Evolutionary conservation across 2,329 filamentous ascomycete genomes (phyloP), one percentile per base, ranked within the genome.

Genomic region (Zasmidium angulare): DNA sequence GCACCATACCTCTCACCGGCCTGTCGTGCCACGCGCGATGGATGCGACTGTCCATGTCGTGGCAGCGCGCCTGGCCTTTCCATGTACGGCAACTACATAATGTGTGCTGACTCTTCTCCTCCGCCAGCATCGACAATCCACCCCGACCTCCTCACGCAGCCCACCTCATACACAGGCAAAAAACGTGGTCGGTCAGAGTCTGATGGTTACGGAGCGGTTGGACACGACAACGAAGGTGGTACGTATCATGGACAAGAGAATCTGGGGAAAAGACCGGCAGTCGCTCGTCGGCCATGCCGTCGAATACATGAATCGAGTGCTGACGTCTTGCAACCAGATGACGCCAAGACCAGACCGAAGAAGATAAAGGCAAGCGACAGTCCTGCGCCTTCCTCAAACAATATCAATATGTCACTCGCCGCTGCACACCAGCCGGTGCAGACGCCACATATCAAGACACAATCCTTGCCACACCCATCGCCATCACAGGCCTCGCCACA

Each of bases 131-230:
- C 75, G 63, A 75, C 72, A 63, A 75, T 77, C 70, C 83, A 85
- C 78, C 70, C 71, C 47, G 71, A 71, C 58, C 65, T 70, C 24
- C 68, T 73, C 43, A 66, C 71, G 77, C 76, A 79, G 77, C 74
- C 79, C 76, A 81, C 79, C 73, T 77, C 87, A 66, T 87, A 90
- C 75, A 17, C 36, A 14, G 89, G 89, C 68, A 79, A 88, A 69
- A 96, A 96, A 81, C 85, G 91, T 76, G 89, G 86, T 81, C 87
- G 89, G 66, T 93, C 91, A 7, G 36, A 43, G 66, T 89, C 89
- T 69, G 85, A 89, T 69, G 78, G 79, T 60, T 85, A 86, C 77
- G 65, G 63, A 51, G 66, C 64, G 40, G 50, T 58, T n/a, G 65
- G 63, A 31, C 82, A 81, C 75, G 83, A 86, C 72, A 83, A 82